A percentile compares a stretch with the other conserved stretches of the same genome.
Evolutionary conservation across 2,329 filamentous ascomycete genomes (phyloP).

Genomic region (Paracamarosporium sp.): DNA sequence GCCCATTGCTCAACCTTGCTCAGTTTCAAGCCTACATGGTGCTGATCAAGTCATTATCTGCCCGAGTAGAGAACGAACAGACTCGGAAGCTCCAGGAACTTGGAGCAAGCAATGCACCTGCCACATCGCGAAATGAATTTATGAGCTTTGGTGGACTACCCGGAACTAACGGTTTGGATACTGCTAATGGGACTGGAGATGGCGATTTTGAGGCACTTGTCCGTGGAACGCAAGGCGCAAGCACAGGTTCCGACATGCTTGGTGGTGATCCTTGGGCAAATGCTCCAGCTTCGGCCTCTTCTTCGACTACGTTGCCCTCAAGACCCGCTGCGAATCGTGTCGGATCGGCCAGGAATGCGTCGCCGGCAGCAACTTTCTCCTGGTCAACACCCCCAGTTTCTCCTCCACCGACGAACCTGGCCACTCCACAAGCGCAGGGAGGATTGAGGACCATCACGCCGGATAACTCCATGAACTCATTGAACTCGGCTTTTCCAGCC

Average conservation of each 20-base stretch:
- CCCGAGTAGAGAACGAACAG: slow-evolving; percentile 86
- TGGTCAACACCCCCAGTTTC: slow-evolving; percentile 52
- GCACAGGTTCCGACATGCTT: slow-evolving; percentile 44
- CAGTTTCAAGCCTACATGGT: slow-evolving; percentile 90
- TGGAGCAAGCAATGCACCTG: slow-evolving; percentile 64
- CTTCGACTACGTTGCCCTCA: slow-evolving; percentile 40
- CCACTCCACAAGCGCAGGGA: slow-evolving; percentile 29
- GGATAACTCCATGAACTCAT: slow-evolving; percentile 54
- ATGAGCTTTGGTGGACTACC: slow-evolving; percentile 67
- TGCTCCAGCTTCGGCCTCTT: slow-evolving; percentile 38
- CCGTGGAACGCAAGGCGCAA: slow-evolving; percentile 64
- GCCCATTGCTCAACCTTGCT: slow-evolving; percentile 83
- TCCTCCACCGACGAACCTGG: slow-evolving; percentile 40
- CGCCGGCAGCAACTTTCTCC: slow-evolving; percentile 51
- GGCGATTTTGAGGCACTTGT: slow-evolving; percentile 90
- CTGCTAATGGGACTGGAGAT: slow-evolving; percentile 63
- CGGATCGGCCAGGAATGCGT: slow-evolving; percentile 31
- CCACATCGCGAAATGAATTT: slow-evolving; percentile 68
- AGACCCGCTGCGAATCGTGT: slow-evolving; percentile 33
- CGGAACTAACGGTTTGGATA: slow-evolving; percentile 64
- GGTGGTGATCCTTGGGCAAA: slow-evolving; percentile 54
- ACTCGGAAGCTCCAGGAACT: slow-evolving; percentile 87
- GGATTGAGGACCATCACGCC: slow-evolving; percentile 58
- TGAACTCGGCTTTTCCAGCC: slow-evolving; percentile 46
- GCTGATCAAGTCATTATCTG: slow-evolving; percentile 80